Evolutionary conservation across 345 rosid species (phyloP), one percentile per base, ranked within the genome.

Genomic region (Camelina neglecta): DNA sequence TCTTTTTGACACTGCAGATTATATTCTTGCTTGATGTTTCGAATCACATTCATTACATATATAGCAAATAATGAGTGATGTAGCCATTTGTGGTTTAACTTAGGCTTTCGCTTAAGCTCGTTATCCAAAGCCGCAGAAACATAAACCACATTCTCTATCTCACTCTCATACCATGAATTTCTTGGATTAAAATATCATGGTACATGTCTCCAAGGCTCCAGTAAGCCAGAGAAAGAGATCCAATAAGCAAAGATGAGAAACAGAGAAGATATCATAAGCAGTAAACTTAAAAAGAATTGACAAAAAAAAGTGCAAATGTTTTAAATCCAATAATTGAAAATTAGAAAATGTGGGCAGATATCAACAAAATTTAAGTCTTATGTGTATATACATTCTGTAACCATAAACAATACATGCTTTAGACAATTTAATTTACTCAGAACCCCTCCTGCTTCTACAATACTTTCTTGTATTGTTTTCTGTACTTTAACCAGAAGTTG

Each of bases 401-500:
- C 51, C 36, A 64, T 45, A 56, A 29, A 9, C 23, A 11, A 65
- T 51, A 67, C 49, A 36, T 55, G 21, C 2, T 16, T 75, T 66
- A 56, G 38, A 66, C 67, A 67, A 13, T 20, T 33, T 53, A 44
- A 29, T 29, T 29, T 29, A 29, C 56, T 55, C 47, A 55, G 4
- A 53, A 73, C 63, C 62, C 47, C 47, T 64, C 13, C 29, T 42
- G 61, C 23, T 49, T 26, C 71, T 65, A 56, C 58, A 57, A 56
- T 49, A 51, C 57, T 29, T 73, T 29, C 36, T 23, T 33, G 23
- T 26, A 24, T 57, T 29, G 16, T 31, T 31, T 63, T 73, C 16
- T 73, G 49, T 74, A 56, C 71, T 10, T 24, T 51, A 63, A 10
- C 48, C 24, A 21, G 21, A 35, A 45, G 50, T 29, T 74, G 78